Percentiles rank a stretch among this genome's conserved stretches.
These are phyloP conservation scores for Acanthamoeba divionensis DNA, from an alignment of 208 protist species.

Conservation along the genomic window DNA sequence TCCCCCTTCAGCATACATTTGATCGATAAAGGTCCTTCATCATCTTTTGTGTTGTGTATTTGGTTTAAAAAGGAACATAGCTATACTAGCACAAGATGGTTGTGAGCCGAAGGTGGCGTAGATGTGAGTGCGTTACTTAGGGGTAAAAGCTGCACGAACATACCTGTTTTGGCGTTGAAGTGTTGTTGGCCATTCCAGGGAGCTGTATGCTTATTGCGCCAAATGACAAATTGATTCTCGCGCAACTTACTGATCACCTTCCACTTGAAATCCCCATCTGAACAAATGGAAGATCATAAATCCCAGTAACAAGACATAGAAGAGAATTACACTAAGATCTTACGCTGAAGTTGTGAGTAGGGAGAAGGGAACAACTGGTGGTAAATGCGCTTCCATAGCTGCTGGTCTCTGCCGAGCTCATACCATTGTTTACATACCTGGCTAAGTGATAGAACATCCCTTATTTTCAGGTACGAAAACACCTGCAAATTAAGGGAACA, in stretches of 20 bases:
- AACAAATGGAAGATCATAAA: not conserved
- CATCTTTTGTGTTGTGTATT: too few species aligned
- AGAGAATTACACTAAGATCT: not conserved
- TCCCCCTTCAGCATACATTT: conserved; percentile 16
- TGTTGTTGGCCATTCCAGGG: not conserved
- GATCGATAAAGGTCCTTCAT: not conserved
- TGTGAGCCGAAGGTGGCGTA: not conserved
- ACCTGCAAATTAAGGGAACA: too few species aligned
- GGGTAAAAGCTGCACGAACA: too few species aligned
- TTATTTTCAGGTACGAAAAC: not conserved
- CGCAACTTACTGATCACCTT: not conserved
- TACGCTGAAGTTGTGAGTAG: not conserved
- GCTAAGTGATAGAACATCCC: not conserved
- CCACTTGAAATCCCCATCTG: not conserved
- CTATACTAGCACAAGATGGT: not conserved
- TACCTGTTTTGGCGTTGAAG: not conserved
- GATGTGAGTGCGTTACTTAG: too few species aligned
- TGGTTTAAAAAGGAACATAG: not conserved
- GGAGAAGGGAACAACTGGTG: not conserved
- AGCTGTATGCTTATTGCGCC: not conserved
- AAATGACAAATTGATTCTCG: not conserved
- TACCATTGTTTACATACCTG: not conserved
- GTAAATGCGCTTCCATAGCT: conserved; percentile 4
- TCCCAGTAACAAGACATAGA: not conserved
- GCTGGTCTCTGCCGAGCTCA: not conserved